Evolutionary conservation across 257 asterid genomes (phyloP).

Genomic region (Mitragyna speciosa): DNA sequence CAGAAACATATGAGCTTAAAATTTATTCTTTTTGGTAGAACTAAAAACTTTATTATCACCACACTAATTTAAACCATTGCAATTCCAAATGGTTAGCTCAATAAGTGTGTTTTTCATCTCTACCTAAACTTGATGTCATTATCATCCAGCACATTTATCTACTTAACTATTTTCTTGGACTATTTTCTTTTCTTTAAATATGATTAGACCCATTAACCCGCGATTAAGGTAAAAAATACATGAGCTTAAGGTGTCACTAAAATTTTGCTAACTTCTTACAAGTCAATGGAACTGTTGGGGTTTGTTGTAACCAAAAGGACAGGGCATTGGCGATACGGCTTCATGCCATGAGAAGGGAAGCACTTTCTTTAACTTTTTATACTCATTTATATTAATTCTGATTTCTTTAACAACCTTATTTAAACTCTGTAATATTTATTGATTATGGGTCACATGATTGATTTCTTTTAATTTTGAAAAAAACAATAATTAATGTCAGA

Average conservation of each 20-base stretch:
- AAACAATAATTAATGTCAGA: not conserved
- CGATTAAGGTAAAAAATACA: not conserved
- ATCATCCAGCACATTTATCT: constrained; percentile 4
- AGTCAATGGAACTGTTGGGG: constrained; percentile 31
- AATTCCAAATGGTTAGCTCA: not conserved
- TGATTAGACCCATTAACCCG: constrained; percentile 1
- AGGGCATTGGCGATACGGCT: constrained; percentile 8
- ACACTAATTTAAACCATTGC: not conserved
- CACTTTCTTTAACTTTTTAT: not conserved
- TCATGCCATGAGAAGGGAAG: constrained; percentile 7
- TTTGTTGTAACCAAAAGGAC: constrained; percentile 28
- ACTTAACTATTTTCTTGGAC: not conserved
- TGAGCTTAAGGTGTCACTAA: not conserved
- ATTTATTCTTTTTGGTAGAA: too few relatives aligned
- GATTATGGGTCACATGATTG: not conserved
- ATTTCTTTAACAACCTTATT: not conserved
- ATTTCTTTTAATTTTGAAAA: not conserved
- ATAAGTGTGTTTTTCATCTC: not conserved
- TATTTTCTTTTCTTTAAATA: not conserved
- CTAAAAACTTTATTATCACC: not conserved
- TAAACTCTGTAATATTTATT: not conserved
- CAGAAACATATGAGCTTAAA: not conserved
- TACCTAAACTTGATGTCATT: not conserved
- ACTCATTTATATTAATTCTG: not conserved
- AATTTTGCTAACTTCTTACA: constrained; percentile 7